These are phyloP conservation scores for Penicillium sp. DNA, from an alignment of 2,329 filamentous ascomycete species.

Conservation along the genomic window DNA sequence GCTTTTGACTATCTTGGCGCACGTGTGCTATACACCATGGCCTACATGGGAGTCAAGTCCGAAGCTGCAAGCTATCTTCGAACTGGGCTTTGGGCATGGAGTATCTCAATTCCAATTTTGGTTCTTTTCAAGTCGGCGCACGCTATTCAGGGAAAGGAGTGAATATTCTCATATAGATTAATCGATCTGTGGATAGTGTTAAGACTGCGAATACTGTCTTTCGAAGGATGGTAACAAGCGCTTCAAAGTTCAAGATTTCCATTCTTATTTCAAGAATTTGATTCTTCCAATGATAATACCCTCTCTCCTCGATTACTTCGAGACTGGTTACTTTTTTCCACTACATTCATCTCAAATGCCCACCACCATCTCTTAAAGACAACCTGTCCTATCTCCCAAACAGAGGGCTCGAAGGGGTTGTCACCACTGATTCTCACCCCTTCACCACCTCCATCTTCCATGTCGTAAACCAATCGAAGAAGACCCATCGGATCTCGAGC, in stretches of 20 bases:
- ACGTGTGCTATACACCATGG: constrained; percentile 38
- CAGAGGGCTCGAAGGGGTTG: constrained; percentile 53
- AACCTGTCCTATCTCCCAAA: constrained; percentile 63
- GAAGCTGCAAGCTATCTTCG: constrained; percentile 40
- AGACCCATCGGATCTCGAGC: constrained; percentile 55
- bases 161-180: neutral
- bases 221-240: neutral
- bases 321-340: constrained; percentile 59
- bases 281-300: constrained; percentile 13
- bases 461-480: constrained; percentile 59
- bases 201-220: neutral
- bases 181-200: neutral
- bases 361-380: constrained; percentile 66
- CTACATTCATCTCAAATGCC: constrained; percentile 57
- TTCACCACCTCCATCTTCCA: constrained; percentile 58
- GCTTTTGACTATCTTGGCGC: constrained; percentile 39
- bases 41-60: constrained; percentile 39
- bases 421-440: constrained; percentile 56
- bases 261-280: neutral
- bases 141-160: constrained; percentile 15
- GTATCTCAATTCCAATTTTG: constrained; percentile 38
- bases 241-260: neutral
- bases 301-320: constrained; percentile 52
- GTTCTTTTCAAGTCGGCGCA: constrained; percentile 37
- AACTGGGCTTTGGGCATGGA: constrained; percentile 39